phyloP scores from a whole-genome alignment of 352 stramenopile genomes.

The Globisporangium irregulare region DNA sequence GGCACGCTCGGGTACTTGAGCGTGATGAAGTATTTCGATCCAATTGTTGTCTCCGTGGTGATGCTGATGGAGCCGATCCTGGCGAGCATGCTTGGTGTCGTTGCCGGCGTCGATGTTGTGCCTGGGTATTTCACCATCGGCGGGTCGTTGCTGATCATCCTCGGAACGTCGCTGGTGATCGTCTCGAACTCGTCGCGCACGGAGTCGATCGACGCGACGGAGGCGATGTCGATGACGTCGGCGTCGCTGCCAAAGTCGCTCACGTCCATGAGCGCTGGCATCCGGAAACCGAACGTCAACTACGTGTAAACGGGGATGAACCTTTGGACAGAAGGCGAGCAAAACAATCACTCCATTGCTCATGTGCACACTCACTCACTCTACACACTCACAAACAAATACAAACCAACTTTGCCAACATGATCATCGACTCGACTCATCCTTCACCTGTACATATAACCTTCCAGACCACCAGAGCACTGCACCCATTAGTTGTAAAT shows the following conservation, averaged over 20 bases:
- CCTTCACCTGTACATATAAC: not conserved
- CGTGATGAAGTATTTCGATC: slow-evolving; percentile 91
- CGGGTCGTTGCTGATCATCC: slow-evolving; percentile 62
- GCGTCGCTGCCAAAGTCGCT: slow-evolving; percentile 5
- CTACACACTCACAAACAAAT: not conserved
- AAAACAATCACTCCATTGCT: not conserved
- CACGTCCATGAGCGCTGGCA: not conserved
- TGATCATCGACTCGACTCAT: not conserved
- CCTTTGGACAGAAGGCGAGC: not conserved
- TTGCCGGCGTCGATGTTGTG: slow-evolving; percentile 68
- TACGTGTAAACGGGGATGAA: not conserved
- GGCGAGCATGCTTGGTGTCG: slow-evolving; percentile 70
- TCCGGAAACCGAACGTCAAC: not conserved
- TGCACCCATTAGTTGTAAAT: not conserved
- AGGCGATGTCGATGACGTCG: slow-evolving; percentile 37
- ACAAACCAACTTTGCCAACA: not conserved
- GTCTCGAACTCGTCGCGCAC: slow-evolving; percentile 62
- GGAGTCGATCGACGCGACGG: slow-evolving; percentile 53
- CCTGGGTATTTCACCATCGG: slow-evolving; percentile 66
- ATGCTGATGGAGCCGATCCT: slow-evolving; percentile 88
- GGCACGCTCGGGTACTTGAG: slow-evolving; percentile 85
- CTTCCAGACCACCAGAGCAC: not conserved
- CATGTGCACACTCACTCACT: not conserved
- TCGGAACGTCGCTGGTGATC: slow-evolving; percentile 71
- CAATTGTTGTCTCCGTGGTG: slow-evolving; percentile 87